Evolutionary conservation across 331 rosid genomes (phyloP), one percentile per base, ranked within the genome.

Genomic region (Quercus phellos): DNA sequence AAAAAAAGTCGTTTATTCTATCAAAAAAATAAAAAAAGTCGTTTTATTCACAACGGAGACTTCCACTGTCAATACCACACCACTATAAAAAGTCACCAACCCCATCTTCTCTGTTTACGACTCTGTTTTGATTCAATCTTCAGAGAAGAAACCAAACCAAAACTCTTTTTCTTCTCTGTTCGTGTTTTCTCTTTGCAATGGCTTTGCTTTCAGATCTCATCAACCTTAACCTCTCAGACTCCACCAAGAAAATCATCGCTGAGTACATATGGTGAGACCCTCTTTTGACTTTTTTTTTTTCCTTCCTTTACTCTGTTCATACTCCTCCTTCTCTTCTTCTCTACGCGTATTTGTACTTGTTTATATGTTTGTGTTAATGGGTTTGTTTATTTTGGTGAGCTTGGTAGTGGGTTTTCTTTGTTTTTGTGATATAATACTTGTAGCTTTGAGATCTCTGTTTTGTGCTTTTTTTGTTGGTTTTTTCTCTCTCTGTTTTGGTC

Each of bases 211-310:
- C 99, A 51, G 97, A 89, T 87, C 94, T 94, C 63, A 0, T 83
- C 77, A 94, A 92, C 70, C 97, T 94, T 19, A 24, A 94, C 61
- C 92, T 94, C 83, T 90, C 95, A 0, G 97, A 81, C 10, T 9
- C 78, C 72, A 87, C 97, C 0, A 86, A 90, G 77, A 94, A 92
- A 83, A 68, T 94, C 38, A 94, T 92, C 74, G 95, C 99, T 0
- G 99, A 94, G 86, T 94, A 94, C 85, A 88, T 94, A 88, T 92
- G 99, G 99, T 94, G 22, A 35, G 89, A 60, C 18, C 50, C 32
- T 27, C 66, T 0, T 35, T 59, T 38, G 22, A 17, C 46, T 22
- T 19, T 24, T 19, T 30, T 1, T 38, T 38, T 6, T 34, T 24
- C 0, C 3, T 38, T 8, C 3, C 3, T 9, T 38, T 38, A 6